These are phyloP conservation scores for Globisporangium camurandrum DNA, from an alignment of 352 stramenopile genomes.

Conservation along the genomic window DNA sequence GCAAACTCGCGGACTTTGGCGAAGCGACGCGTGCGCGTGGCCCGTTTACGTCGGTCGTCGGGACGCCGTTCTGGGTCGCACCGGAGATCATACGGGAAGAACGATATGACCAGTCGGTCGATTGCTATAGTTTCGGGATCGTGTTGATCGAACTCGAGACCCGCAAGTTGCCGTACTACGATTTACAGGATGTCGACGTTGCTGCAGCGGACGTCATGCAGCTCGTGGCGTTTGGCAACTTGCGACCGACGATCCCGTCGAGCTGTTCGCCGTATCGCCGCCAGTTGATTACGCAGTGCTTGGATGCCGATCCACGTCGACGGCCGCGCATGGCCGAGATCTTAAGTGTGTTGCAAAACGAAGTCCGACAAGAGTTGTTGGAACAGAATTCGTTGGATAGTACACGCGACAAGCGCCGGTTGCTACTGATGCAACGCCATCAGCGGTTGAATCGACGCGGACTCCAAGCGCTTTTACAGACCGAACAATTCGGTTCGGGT, in stretches of 20 bases:
- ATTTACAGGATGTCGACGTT: constrained; percentile 41
- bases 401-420: constrained; percentile 46
- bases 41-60: constrained; percentile 69
- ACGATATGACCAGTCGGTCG: constrained; percentile 72
- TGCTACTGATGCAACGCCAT: constrained; percentile 71
- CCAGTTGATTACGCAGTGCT: constrained; percentile 56
- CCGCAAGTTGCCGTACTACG: constrained; percentile 61
- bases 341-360: constrained; percentile 57
- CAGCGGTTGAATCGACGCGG: constrained; percentile 65
- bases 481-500: too few species aligned
- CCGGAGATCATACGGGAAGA: constrained; percentile 81
- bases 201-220: constrained; percentile 82
- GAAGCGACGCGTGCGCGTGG: constrained; percentile 53
- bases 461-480: constrained; percentile 45
- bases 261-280: constrained; percentile 51
- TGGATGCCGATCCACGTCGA: constrained; percentile 45
- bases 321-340: constrained; percentile 78
- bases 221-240: constrained; percentile 44
- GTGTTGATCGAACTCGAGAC: constrained; percentile 82
- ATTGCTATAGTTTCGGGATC: constrained; percentile 86
- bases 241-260: constrained; percentile 58
- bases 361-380: constrained; percentile 69
- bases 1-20: constrained; percentile 80
- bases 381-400: constrained; percentile 58
- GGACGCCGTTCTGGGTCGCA: constrained; percentile 81